Percentiles rank a stretch among this genome's conserved stretches.
phyloP scores from a whole-genome alignment of 805 yeast genomes.

The Tetrapisispora nanseiensis region DNA sequence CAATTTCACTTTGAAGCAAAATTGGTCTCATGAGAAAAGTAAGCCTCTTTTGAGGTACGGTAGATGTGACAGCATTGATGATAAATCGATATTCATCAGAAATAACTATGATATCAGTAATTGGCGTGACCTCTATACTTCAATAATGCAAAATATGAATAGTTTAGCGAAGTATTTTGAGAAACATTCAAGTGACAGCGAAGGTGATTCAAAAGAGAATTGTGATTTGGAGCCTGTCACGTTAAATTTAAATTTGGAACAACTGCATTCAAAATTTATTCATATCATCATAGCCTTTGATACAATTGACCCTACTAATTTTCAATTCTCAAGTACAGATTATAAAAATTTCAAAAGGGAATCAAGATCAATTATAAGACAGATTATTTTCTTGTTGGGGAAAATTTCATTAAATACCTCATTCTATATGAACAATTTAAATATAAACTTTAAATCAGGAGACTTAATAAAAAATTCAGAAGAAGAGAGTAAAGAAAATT shows the following conservation, averaged over 20 bases:
- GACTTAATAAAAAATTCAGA: background rate
- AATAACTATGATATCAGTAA: background rate
- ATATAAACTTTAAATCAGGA: background rate
- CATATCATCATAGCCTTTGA: constrained; percentile 3
- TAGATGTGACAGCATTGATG: background rate
- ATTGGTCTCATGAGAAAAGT: background rate
- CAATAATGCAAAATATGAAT: background rate
- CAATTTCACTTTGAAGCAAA: background rate
- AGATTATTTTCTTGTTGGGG: background rate
- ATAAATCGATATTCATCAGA: background rate
- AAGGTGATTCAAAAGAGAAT: constrained; percentile 37
- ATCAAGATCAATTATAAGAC: background rate
- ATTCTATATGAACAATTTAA: background rate
- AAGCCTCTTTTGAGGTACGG: background rate
- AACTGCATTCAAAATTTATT: background rate
- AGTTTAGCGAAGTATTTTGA: background rate
- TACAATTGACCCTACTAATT: background rate
- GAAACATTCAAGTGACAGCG: background rate
- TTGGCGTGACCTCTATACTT: background rate
- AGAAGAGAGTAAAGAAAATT: background rate
- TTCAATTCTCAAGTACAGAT: background rate
- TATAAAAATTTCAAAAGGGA: background rate
- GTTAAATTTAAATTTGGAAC: background rate
- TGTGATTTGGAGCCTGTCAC: background rate
- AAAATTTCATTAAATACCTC: constrained; percentile 1